A percentile compares a stretch with the other conserved stretches of the same genome.
phyloP scores from a whole-genome alignment of 2,329 filamentous ascomycete genomes.

The Phoma sp. region DNA sequence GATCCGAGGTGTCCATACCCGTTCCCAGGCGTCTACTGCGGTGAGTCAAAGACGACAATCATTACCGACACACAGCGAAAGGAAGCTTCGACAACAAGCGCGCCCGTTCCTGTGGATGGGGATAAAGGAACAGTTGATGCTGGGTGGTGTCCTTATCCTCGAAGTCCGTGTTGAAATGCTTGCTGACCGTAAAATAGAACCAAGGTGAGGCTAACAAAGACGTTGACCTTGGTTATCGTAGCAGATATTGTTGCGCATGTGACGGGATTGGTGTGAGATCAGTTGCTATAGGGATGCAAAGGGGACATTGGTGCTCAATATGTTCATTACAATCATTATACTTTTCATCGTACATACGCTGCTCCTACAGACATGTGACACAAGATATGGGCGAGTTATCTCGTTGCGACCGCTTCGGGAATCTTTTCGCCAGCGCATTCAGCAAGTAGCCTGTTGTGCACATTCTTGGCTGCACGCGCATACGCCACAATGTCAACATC shows the following conservation, averaged over 20 bases:
- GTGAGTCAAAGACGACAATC: slow-evolving; percentile 21
- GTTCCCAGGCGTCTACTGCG: slow-evolving; percentile 33
- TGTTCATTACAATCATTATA: not conserved
- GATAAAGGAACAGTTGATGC: slow-evolving; percentile 5
- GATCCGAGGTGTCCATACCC: slow-evolving; percentile 40
- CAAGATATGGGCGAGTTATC: slow-evolving; percentile 5
- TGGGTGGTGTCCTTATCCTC: slow-evolving; percentile 28
- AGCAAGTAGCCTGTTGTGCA: slow-evolving; percentile 49
- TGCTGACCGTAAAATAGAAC: not conserved
- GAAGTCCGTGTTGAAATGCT: not conserved
- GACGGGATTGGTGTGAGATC: not conserved
- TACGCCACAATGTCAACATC: slow-evolving; percentile 59
- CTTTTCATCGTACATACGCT: slow-evolving; percentile 1
- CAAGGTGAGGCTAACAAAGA: not conserved
- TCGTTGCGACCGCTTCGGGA: slow-evolving; percentile 18
- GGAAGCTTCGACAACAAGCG: not conserved
- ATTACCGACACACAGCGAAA: slow-evolving; percentile 10
- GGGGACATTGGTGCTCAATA: not conserved
- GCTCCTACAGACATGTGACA: not conserved
- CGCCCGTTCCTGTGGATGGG: not conserved
- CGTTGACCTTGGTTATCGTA: slow-evolving; percentile 8
- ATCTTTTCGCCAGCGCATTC: slow-evolving; percentile 36
- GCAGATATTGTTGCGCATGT: slow-evolving; percentile 1
- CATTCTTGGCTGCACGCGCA: slow-evolving; percentile 59
- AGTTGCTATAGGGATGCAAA: not conserved